Evolutionary conservation across 306 rosid species (phyloP).

Genomic region (Castanea sativa): DNA sequence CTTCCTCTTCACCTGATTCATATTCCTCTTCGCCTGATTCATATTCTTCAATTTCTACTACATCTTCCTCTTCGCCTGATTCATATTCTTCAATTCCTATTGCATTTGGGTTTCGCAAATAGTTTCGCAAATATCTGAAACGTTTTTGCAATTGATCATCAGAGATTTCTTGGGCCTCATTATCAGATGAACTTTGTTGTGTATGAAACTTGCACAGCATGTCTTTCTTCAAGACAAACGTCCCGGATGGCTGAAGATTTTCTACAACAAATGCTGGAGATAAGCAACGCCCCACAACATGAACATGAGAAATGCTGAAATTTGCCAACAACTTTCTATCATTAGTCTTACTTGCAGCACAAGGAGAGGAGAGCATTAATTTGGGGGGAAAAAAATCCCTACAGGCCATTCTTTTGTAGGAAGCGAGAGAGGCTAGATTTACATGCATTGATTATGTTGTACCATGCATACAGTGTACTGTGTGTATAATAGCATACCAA

Average conservation of each 20-base stretch:
- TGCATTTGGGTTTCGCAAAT: constrained; percentile 33
- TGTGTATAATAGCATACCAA: neutral
- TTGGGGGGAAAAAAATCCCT: neutral
- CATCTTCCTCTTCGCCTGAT: constrained; percentile 47
- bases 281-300: constrained; percentile 57
- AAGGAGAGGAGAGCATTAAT: neutral
- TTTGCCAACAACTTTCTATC: constrained; percentile 21
- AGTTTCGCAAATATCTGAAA: constrained; percentile 29
- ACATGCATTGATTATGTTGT: neutral
- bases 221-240: constrained; percentile 53
- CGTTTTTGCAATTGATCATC: constrained; percentile 18
- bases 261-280: constrained; percentile 65
- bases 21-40: no score
- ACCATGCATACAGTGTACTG: neutral
- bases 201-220: constrained; percentile 10
- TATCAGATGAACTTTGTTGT: constrained; percentile 22
- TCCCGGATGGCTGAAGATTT: constrained; percentile 51
- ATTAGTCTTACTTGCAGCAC: neutral
- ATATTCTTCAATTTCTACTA: constrained; percentile 15
- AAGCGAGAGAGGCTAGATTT: neutral
- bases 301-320: constrained; percentile 72
- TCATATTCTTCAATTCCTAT: constrained; percentile 21
- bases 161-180: constrained; percentile 9
- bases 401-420: neutral
- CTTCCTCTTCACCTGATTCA: constrained; percentile 49